Evolutionary conservation across 768 basidiomycete genomes (phyloP).

Genomic region (Boletellus emodensis): DNA sequence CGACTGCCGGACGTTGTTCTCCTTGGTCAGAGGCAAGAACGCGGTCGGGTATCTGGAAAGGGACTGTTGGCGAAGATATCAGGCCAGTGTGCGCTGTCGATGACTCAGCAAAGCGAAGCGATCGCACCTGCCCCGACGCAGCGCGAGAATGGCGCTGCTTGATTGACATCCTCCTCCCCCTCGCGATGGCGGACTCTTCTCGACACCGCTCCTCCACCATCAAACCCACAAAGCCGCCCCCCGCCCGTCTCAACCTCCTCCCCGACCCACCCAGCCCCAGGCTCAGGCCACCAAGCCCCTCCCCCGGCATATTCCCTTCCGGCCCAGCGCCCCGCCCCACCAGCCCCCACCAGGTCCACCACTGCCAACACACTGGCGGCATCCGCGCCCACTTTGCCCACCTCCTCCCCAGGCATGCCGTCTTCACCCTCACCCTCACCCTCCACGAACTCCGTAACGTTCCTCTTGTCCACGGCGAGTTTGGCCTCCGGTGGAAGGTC

Average conservation of each 20-base stretch:
- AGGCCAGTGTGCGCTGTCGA: constrained; percentile 31
- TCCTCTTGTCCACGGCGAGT: constrained; percentile 68
- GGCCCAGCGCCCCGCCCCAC: constrained; percentile 3
- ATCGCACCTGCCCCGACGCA: background rate
- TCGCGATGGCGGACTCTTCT: constrained; percentile 4
- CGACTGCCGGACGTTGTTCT: background rate
- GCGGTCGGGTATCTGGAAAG: constrained; percentile 52
- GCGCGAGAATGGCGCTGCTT: background rate
- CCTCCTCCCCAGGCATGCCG: constrained; percentile 60
- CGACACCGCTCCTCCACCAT: constrained; percentile 23
- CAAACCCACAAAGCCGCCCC: constrained; percentile 7
- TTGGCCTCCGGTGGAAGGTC: constrained; percentile 69
- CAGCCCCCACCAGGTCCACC: constrained; percentile 7
- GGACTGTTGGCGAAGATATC: constrained; percentile 39
- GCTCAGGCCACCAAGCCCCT: constrained; percentile 2
- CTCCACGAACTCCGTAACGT: constrained; percentile 70
- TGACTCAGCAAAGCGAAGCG: no score
- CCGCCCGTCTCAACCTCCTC: constrained; percentile 5
- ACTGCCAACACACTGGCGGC: constrained; percentile 1
- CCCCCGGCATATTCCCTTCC: background rate
- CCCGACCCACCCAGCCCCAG: background rate
- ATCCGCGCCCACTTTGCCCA: constrained; percentile 59
- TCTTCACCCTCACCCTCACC: constrained; percentile 56
- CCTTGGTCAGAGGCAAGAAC: constrained; percentile 50
- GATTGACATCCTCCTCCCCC: background rate